These are phyloP conservation scores for Alternaria sp. DNA, from an alignment of 2,329 filamentous ascomycete genomes.

Conservation along the genomic window DNA sequence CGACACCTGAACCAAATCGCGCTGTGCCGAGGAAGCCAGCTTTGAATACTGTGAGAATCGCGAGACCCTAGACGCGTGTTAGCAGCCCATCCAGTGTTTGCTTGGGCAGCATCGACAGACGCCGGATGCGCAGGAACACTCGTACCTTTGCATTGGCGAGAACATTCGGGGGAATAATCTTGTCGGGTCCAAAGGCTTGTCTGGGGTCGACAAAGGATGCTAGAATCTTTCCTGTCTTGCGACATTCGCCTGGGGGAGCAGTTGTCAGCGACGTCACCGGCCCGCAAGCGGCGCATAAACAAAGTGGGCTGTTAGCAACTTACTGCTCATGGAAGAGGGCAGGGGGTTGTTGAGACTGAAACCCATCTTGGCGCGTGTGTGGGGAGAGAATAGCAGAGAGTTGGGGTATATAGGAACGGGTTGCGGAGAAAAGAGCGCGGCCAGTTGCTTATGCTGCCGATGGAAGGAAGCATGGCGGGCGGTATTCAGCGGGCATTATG, in stretches of 20 bases:
- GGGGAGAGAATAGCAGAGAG: neutral
- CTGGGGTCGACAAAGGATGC: constrained; percentile 92
- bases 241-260: constrained; percentile 81
- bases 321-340: constrained; percentile 63
- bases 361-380: constrained; percentile 48
- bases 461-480: constrained; percentile 9
- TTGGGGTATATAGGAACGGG: neutral
- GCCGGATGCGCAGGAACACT: constrained; percentile 2
- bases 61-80: constrained; percentile 69
- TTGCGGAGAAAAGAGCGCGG: constrained; percentile 5
- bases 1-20: constrained; percentile 82
- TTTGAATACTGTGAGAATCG: constrained; percentile 86
- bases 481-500: constrained; percentile 5
- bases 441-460: constrained; percentile 9
- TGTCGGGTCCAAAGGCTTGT: constrained; percentile 94
- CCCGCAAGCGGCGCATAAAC: constrained; percentile 5
- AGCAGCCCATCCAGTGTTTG: constrained; percentile 7
- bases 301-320: constrained; percentile 36
- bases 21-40: constrained; percentile 86
- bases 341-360: constrained; percentile 64
- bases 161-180: constrained; percentile 91
- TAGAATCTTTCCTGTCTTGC: constrained; percentile 95
- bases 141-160: constrained; percentile 88
- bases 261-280: constrained; percentile 48
- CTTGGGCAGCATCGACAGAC: constrained; percentile 11